A percentile compares a stretch with the other conserved stretches of the same genome.
These are phyloP conservation scores for Fragaria ananassa DNA, from an alignment of 306 rosid genomes.

Conservation along the genomic window DNA sequence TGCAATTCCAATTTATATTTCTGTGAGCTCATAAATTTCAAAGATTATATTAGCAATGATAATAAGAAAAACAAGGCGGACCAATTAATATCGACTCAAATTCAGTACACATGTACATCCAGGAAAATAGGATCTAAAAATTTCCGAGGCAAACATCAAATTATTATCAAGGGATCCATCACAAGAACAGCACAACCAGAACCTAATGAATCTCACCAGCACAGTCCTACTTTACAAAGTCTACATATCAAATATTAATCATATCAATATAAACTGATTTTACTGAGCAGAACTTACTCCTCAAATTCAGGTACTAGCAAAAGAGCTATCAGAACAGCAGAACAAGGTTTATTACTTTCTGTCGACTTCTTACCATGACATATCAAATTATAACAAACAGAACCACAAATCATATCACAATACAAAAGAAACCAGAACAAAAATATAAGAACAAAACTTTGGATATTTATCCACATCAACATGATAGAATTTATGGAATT, in stretches of 20 bases:
- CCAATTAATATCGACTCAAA: neutral
- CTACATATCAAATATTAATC: neutral
- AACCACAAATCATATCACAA: neutral
- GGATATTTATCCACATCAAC: neutral
- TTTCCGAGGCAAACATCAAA: neutral
- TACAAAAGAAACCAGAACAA: neutral
- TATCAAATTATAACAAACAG: neutral
- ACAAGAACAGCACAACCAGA: neutral
- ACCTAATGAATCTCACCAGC: neutral
- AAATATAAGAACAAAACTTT: neutral
- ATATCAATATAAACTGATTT: neutral
- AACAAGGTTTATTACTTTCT: neutral
- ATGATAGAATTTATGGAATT: neutral
- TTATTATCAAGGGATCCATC: neutral
- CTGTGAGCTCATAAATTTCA: neutral
- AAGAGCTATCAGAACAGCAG: neutral
- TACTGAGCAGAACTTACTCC: neutral
- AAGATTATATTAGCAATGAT: neutral
- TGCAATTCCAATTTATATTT: constrained; percentile 30
- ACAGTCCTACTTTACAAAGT: neutral
- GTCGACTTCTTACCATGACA: neutral
- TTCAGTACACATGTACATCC: neutral
- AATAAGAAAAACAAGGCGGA: neutral
- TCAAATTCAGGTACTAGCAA: neutral
- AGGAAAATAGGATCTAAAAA: neutral